Evolutionary conservation across 2,329 filamentous ascomycete genomes (phyloP).

Genomic region (Alternaria postmessia): DNA sequence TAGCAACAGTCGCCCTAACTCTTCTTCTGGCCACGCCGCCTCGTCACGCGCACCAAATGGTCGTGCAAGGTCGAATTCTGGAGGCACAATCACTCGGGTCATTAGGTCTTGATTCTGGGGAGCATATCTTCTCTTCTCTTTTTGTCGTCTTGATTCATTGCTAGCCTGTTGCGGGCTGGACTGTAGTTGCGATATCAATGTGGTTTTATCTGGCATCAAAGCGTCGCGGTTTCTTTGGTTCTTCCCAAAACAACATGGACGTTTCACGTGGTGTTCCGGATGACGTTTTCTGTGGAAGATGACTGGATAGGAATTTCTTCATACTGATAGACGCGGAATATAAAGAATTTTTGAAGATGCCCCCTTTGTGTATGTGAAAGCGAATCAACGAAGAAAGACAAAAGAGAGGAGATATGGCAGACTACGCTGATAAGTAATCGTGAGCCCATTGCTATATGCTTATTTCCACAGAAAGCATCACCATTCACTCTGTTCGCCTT

Average conservation of each 20-base stretch:
- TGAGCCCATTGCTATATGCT: neutral
- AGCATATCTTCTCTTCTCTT: slow-evolving; percentile 5
- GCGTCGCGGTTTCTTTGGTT: slow-evolving; percentile 22
- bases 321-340: slow-evolving; percentile 39
- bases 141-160: slow-evolving; percentile 11
- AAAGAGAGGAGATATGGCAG: neutral
- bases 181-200: slow-evolving; percentile 23
- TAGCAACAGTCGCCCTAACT: slow-evolving; percentile 52
- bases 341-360: slow-evolving; percentile 24
- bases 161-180: slow-evolving; percentile 19
- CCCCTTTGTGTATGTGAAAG: no score
- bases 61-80: slow-evolving; percentile 43
- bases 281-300: slow-evolving; percentile 11
- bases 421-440: neutral
- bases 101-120: slow-evolving; percentile 12
- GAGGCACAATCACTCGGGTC: slow-evolving; percentile 40
- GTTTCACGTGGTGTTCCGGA: slow-evolving; percentile 27
- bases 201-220: slow-evolving; percentile 27
- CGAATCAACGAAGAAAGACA: neutral
- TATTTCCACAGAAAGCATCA: neutral
- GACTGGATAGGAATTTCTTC: slow-evolving; percentile 14
- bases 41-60: slow-evolving; percentile 38
- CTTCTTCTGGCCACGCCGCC: slow-evolving; percentile 41
- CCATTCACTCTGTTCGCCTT: neutral
- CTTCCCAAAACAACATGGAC: slow-evolving; percentile 34